A percentile compares a stretch with the other conserved stretches of the same genome.
phyloP scores from a whole-genome alignment of 2,329 filamentous ascomycete species.

The Coniochaeta sp. region DNA sequence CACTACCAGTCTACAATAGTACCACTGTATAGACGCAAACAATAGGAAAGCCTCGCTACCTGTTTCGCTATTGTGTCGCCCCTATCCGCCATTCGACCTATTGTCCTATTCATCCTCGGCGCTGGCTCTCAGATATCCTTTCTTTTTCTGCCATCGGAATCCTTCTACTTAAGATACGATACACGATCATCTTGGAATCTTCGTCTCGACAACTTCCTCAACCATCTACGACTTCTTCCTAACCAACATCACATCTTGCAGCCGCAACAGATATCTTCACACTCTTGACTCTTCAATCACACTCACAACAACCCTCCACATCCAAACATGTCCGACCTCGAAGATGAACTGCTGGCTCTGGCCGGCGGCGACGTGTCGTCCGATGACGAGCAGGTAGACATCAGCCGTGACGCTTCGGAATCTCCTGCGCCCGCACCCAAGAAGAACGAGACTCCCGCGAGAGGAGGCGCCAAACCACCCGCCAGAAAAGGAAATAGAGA shows the following conservation, averaged over 20 bases:
- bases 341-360: conserved; percentile 88
- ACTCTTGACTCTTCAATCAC: not conserved
- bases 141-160: not conserved
- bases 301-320: not conserved
- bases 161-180: not conserved
- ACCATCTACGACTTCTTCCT: not conserved
- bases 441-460: conserved; percentile 19
- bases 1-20: no score
- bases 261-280: not conserved
- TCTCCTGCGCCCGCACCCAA: conserved; percentile 40
- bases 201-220: not conserved
- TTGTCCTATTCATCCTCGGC: not conserved
- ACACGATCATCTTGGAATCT: not conserved
- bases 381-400: conserved; percentile 49
- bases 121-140: no score
- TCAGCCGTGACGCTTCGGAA: conserved; percentile 38
- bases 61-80: no score
- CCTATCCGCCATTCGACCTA: not conserved
- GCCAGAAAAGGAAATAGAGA: conserved; percentile 30
- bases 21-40: no score
- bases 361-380: conserved; percentile 68
- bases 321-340: conserved; percentile 69
- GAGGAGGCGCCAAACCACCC: conserved; percentile 25
- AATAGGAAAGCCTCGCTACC: not conserved
- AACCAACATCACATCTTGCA: conserved; percentile 12